Evolutionary conservation across 306 rosid species (phyloP), one percentile per base, ranked within the genome.

Genomic region (Trifolium repens): DNA sequence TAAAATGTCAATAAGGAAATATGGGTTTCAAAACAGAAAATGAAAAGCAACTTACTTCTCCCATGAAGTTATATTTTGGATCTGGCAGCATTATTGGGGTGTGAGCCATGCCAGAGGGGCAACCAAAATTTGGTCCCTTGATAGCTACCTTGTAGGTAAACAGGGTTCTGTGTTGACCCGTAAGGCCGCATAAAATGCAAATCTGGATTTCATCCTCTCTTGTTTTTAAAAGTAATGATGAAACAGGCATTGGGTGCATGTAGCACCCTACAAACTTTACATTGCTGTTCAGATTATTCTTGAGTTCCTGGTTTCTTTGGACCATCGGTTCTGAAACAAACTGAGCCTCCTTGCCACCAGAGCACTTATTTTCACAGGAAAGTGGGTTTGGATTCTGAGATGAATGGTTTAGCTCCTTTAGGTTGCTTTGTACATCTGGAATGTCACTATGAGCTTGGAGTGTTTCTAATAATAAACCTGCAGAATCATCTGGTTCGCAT

Each of bases 231-330:
- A 88, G 54, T 54, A 85, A 39, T 19, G 91, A 88, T 46, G 91
- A 83, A 67, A 93, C 91, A 53, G 93, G 92, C 86, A 81, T 72
- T 6, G 93, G 93, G 77, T 87, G 98, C 63, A 76, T 52, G 86
- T 93, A 93, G 85, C 90, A 65, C 59, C 98, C 98, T 73, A 91
- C 85, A 78, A 89, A 79, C 84, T 80, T 78, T 73, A 87, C 72
- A 76, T 76, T 65, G 65, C 89, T 75, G 1, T 71, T 64, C 57
- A 81, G 81, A 78, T 87, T 85, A 52, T 76, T 78, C 76, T 80
- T 67, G 27, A 60, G 80, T 62, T 84, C 88, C 73, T 67, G 55
- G 55, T 40, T 83, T 66, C 78, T 63, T 30, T 55, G 58, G 67
- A 85, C 67, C 77, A 73, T 78, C 22, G 67, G 47, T 49, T 85